A percentile compares a stretch with the other conserved stretches of the same genome.
phyloP scores from a whole-genome alignment of 805 yeast species.

The Ogataea philodendri region DNA sequence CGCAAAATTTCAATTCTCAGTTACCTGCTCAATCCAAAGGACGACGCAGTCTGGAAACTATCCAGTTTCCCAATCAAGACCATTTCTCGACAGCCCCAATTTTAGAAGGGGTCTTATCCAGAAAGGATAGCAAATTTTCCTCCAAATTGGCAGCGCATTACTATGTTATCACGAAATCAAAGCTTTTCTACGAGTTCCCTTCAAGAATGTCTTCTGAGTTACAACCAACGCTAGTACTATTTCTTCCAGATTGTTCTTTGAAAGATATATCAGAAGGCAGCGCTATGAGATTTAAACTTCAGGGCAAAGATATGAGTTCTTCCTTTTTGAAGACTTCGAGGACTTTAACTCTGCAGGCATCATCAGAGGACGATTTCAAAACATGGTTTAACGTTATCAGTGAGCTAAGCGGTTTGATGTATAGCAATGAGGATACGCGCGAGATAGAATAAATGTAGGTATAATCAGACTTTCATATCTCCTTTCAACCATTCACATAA shows the following conservation, averaged over 20 bases:
- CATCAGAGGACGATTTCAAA: constrained; percentile 42
- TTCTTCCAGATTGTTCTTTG: constrained; percentile 45
- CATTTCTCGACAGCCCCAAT: constrained; percentile 44
- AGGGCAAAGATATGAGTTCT: constrained; percentile 43
- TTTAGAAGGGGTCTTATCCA: constrained; percentile 45
- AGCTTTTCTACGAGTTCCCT: constrained; percentile 46
- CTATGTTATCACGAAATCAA: constrained; percentile 46
- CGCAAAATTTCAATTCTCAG: no score
- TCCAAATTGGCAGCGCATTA: constrained; percentile 44
- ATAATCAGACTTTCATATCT: no score
- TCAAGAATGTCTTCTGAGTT: constrained; percentile 42
- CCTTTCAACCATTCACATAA: no score
- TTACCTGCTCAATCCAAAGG: no score
- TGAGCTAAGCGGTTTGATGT: constrained; percentile 30
- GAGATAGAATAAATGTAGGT: not conserved
- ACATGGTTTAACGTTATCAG: constrained; percentile 45
- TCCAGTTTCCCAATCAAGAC: constrained; percentile 39
- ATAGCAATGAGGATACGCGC: constrained; percentile 10
- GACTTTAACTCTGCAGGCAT: constrained; percentile 40
- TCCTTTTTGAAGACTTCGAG: constrained; percentile 29
- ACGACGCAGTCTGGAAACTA: no score
- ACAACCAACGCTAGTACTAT: constrained; percentile 45
- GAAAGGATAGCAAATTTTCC: constrained; percentile 43
- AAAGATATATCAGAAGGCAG: constrained; percentile 33
- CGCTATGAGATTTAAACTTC: constrained; percentile 39